Percentiles rank a stretch among this genome's conserved stretches.
These are phyloP conservation scores for Bonia amplexicaulis DNA, from an alignment of 176 grass and related monocot genomes.

Conservation along the genomic window DNA sequence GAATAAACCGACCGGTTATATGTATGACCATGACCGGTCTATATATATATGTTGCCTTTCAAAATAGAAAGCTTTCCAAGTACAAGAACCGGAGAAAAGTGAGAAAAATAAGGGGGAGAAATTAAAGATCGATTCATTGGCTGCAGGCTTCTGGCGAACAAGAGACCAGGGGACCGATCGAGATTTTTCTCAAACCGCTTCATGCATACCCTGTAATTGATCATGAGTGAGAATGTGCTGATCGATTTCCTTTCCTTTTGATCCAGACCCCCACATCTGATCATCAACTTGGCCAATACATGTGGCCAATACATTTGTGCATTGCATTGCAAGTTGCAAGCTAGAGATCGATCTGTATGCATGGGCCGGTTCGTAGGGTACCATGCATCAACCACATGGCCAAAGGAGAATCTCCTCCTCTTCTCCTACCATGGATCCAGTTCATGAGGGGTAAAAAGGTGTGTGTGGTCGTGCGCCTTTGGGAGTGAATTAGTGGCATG, in stretches of 20 bases:
- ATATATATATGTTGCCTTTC: neutral
- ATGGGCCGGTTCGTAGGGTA: neutral
- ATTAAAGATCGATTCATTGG: neutral
- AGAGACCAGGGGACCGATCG: neutral
- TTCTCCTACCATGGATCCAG: slow-evolving; percentile 26
- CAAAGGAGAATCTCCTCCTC: slow-evolving; percentile 17
- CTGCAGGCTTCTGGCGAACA: neutral
- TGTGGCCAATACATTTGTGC: neutral
- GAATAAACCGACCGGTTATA: neutral
- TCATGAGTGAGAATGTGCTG: slow-evolving; percentile 2
- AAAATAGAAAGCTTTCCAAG: neutral
- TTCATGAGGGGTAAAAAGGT: neutral
- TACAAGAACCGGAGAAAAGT: neutral
- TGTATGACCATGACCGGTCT: neutral
- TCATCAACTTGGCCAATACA: slow-evolving; percentile 15
- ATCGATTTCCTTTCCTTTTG: neutral
- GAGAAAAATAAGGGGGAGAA: neutral
- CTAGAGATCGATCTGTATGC: neutral
- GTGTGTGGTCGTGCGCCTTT: slow-evolving; percentile 24
- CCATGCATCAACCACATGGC: slow-evolving; percentile 16
- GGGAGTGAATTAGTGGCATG: neutral
- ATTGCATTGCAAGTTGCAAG: slow-evolving; percentile 5
- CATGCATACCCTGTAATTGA: neutral
- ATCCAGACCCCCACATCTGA: neutral
- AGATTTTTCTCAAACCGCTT: neutral